Conservation (phyloP, 2,329 filamentous ascomycete genomes). For the Ophiostoma sp. region DNA sequence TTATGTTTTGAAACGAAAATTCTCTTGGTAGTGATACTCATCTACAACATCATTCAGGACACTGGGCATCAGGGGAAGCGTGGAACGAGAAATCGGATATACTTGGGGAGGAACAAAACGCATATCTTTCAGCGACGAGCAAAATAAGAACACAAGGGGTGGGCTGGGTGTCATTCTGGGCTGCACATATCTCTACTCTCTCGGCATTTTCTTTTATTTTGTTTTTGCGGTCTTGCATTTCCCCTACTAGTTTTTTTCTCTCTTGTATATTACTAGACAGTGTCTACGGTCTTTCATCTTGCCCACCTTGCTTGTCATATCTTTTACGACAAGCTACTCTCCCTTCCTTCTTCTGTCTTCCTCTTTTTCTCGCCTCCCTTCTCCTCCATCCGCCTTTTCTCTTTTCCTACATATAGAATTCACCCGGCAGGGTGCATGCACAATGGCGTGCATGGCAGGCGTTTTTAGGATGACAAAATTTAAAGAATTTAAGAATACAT, state of each 20-base stretch:
- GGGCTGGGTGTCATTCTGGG: neutral
- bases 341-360: neutral
- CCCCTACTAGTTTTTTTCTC: neutral
- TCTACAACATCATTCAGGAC: neutral
- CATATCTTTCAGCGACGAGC: constrained; percentile 19
- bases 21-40: neutral
- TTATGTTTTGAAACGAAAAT: constrained; percentile 12
- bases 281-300: constrained; percentile 20
- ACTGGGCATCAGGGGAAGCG: neutral
- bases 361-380: neutral
- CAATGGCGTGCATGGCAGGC: constrained; percentile 27
- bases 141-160: neutral
- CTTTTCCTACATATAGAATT: constrained; percentile 23
- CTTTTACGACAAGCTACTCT: neutral
- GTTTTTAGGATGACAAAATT: constrained; percentile 23
- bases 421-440: constrained; percentile 26
- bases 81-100: neutral
- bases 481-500: neutral
- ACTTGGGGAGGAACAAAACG: neutral
- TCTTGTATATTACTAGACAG: constrained; percentile 21
- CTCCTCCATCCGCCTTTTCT: neutral
- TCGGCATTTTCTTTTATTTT: constrained; percentile 7
- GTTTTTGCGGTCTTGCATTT: neutral
- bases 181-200: constrained; percentile 28
- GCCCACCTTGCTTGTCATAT: neutral